phyloP scores from a whole-genome alignment of 1,284 basidiomycete genomes.

The Pterulicium gracile region DNA sequence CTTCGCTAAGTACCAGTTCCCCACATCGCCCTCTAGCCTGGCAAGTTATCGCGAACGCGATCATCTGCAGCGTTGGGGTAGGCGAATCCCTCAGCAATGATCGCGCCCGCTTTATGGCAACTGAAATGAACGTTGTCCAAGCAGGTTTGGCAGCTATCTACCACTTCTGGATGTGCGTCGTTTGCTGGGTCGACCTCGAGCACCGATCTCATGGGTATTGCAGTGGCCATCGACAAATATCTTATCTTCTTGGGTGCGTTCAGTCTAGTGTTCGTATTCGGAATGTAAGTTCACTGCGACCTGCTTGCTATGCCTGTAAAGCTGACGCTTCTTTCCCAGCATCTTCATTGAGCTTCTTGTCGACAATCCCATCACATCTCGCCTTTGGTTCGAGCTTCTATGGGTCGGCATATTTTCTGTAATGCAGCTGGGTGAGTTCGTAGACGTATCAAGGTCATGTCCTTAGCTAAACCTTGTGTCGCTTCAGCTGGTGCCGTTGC shows the following conservation, averaged over 20 bases:
- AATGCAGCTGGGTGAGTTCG: conserved; percentile 46
- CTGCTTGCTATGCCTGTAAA: conserved; percentile 2
- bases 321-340: conserved; percentile 28
- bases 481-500: conserved; percentile 36
- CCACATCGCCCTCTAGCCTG: neutral
- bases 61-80: conserved; percentile 1
- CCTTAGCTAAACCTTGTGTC: conserved; percentile 3
- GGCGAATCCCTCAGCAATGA: neutral
- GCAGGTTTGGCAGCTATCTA: neutral
- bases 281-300: conserved; percentile 36
- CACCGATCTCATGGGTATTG: conserved; percentile 8
- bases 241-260: conserved; percentile 52
- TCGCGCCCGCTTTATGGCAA: neutral
- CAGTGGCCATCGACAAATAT: conserved; percentile 46
- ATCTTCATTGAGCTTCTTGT: conserved; percentile 50
- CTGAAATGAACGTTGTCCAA: too few relatives aligned
- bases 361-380: conserved; percentile 38
- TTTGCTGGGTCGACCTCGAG: conserved; percentile 4
- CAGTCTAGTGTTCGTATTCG: conserved; percentile 45
- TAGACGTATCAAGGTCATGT: conserved; percentile 1
- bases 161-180: conserved; percentile 20
- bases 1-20: neutral
- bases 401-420: conserved; percentile 53
- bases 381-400: conserved; percentile 60
- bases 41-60: neutral